These are phyloP conservation scores for Decorospora gaudefroyi DNA, from an alignment of 2,329 filamentous ascomycete species.

Conservation along the genomic window DNA sequence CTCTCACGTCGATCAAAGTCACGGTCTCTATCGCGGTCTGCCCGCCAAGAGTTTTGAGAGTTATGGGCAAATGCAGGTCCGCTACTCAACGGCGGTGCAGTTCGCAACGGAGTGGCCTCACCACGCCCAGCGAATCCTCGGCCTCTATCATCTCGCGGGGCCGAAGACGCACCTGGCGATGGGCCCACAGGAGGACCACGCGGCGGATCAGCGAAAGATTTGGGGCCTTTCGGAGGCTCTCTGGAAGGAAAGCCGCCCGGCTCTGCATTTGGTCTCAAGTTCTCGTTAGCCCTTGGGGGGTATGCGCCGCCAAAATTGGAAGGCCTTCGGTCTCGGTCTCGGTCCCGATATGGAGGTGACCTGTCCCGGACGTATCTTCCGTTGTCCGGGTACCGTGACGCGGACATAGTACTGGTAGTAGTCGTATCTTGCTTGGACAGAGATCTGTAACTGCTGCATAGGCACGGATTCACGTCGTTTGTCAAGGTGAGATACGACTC, in stretches of 20 bases:
- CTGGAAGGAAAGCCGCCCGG: slow-evolving; percentile 35
- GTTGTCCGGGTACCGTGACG: slow-evolving; percentile 44
- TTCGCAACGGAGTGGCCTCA: slow-evolving; percentile 65
- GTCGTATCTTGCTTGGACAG: slow-evolving; percentile 6
- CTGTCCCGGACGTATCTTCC: slow-evolving; percentile 50
- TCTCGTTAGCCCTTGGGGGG: slow-evolving; percentile 53
- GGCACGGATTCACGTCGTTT: slow-evolving; percentile 9
- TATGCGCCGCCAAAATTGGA: slow-evolving; percentile 65
- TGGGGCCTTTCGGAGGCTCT: slow-evolving; percentile 80
- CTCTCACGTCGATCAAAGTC: slow-evolving; percentile 61
- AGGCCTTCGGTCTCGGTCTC: slow-evolving; percentile 69
- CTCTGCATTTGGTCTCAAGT: slow-evolving; percentile 36
- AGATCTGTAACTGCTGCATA: slow-evolving; percentile 22
- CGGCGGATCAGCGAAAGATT: slow-evolving; percentile 70
- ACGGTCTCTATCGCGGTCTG: slow-evolving; percentile 56
- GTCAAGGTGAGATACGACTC: neutral
- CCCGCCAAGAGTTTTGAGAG: slow-evolving; percentile 59
- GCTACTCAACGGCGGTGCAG: slow-evolving; percentile 57
- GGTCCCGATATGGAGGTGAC: slow-evolving; percentile 64
- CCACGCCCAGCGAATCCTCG: slow-evolving; percentile 63
- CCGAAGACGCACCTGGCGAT: slow-evolving; percentile 40
- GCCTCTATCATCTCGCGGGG: slow-evolving; percentile 61
- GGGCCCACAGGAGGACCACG: slow-evolving; percentile 45
- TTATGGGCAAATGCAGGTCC: slow-evolving; percentile 30
- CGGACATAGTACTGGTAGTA: slow-evolving; percentile 37